Percentiles rank a stretch among this genome's conserved stretches.
Conservation (phyloP, 257 asterid species). For the Nicotiana knightiana region DNA sequence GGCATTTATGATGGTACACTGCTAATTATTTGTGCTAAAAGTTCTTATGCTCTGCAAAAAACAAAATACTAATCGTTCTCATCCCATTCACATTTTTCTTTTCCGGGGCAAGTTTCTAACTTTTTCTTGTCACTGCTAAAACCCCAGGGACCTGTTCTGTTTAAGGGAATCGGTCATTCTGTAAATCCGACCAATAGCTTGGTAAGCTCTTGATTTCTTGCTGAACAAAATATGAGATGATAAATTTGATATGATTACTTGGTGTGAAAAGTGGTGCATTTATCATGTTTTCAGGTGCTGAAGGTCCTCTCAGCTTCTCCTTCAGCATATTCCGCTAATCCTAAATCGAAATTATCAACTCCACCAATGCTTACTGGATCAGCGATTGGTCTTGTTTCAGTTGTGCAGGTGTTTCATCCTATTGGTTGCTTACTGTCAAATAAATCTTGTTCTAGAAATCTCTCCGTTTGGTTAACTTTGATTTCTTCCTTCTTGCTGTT, state of each 20-base stretch:
- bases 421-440: not conserved
- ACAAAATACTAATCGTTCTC: too few relatives aligned
- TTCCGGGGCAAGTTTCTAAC: too few relatives aligned
- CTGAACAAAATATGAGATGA: not conserved
- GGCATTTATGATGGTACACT: too few relatives aligned
- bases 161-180: constrained; percentile 80
- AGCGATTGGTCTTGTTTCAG: constrained; percentile 68
- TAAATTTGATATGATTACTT: not conserved
- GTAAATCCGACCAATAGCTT: constrained; percentile 66
- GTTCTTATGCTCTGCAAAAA: too few relatives aligned
- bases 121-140: too few relatives aligned
- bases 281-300: constrained; percentile 36
- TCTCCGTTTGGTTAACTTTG: not conserved
- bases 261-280: constrained; percentile 1
- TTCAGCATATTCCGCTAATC: constrained; percentile 82
- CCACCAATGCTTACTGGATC: constrained; percentile 78
- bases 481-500: not conserved
- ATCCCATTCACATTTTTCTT: too few relatives aligned
- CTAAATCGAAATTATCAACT: constrained; percentile 52
- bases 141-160: constrained; percentile 71
- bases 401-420: constrained; percentile 54
- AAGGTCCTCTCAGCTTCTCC: constrained; percentile 82
- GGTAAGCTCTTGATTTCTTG: constrained; percentile 35
- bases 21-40: too few relatives aligned
- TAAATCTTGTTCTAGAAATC: not conserved